Percentiles rank a stretch among this genome's conserved stretches.
Evolutionary conservation across 805 yeast genomes (phyloP).

Genomic region (Saccharomycopsis fibuligera): DNA sequence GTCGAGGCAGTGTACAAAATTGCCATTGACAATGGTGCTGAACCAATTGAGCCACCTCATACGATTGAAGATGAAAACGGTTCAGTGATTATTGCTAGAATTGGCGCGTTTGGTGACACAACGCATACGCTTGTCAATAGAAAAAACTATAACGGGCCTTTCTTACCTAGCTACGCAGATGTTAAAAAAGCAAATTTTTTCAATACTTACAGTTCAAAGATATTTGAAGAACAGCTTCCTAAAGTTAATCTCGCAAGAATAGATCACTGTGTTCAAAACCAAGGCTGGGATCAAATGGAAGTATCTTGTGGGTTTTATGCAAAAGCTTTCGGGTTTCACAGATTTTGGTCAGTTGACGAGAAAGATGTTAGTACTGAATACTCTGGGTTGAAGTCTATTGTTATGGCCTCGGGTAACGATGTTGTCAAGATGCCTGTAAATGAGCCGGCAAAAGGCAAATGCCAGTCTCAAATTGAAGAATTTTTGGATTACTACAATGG

Average conservation of each 20-base stretch:
- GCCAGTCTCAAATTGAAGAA: conserved; percentile 76
- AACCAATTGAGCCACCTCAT: conserved; percentile 29
- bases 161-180: conserved; percentile 44
- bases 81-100: conserved; percentile 42
- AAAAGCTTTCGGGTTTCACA: conserved; percentile 61
- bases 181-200: conserved; percentile 2
- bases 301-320: conserved; percentile 54
- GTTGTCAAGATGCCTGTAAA: conserved; percentile 73
- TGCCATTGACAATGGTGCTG: conserved; percentile 52
- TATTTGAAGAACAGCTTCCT: conserved; percentile 25
- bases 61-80: conserved; percentile 42
- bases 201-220: conserved; percentile 1
- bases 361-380: conserved; percentile 61
- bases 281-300: conserved; percentile 62
- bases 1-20: conserved; percentile 37
- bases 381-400: conserved; percentile 66
- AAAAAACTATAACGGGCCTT: conserved; percentile 33
- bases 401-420: conserved; percentile 65
- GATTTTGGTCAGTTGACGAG: conserved; percentile 84
- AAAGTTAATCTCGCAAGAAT: conserved; percentile 38
- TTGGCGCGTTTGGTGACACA: conserved; percentile 53
- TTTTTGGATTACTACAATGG: conserved; percentile 69
- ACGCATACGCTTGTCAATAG: conserved; percentile 60
- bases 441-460: conserved; percentile 69
- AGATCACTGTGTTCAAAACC: conserved; percentile 81